Base-by-base conservation (phyloP, 768 basidiomycete genomes). In the Phylloporus sp. region DNA sequence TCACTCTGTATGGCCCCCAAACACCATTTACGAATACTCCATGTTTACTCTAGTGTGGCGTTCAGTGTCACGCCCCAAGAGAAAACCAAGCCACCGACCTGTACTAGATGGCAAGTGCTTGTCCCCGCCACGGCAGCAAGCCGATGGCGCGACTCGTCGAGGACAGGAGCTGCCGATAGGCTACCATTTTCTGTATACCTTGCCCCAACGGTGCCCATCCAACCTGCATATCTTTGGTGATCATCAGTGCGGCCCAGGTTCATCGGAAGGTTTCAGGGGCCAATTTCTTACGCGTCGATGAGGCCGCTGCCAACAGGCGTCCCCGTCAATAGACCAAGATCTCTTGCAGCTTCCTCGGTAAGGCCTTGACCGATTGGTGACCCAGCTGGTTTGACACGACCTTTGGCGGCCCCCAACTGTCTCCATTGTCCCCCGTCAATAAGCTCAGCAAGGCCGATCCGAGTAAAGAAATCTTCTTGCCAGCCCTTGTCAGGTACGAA, bases 51-150 rank as follows among this genome's bases (percentile, higher is more conserved):
- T 93, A n/a, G 38, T 11, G 17, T 24, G 10, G 15, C 18, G 13
- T 22, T 55, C 23, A 55, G 42, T 26, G 18, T 27, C 11, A 20
- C 6, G 28, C 18, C 15, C 6, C 4, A 37, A 26, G 33, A 9
- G 13, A 15, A 9, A 28, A 22, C 32, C 2, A 48, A n/a, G n/a
- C n/a, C 13, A 56, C 67, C 26, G 43, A 86, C 87, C 74, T 92
- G 91, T 1, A 95, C 86, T 36, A 99, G 76, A 68, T 98, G 90
- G 62, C 96, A 98, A 6, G 94, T 97, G 57, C 89, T 92, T 6
- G 95, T 99, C 9, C 96, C 96, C 22, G 96, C 96, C 46, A 94
- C 86, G 37, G 86, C 91, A 4, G 94, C 95, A 17, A 99, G 72
- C 32, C 95, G 75, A 58, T 88, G 82, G 13, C 76, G 71, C 6